Evolutionary conservation across 108 stramenopile species (phyloP).

Genomic region (Cyclotella choctawhatcheeana): DNA sequence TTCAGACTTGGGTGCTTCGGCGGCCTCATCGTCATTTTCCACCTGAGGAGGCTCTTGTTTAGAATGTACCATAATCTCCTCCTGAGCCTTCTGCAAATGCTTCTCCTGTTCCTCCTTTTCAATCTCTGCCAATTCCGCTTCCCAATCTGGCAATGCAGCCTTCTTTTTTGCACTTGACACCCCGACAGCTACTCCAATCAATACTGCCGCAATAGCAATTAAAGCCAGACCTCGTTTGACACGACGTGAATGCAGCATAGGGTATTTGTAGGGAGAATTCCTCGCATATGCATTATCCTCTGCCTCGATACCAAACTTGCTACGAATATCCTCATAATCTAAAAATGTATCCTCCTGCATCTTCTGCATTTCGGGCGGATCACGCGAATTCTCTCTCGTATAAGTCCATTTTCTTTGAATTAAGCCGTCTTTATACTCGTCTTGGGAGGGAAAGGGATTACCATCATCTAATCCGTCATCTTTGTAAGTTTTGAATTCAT

Average conservation of each 20-base stretch:
- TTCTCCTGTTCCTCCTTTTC: constrained; percentile 11
- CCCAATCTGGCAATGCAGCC: constrained; percentile 16
- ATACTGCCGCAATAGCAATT: background rate
- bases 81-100: background rate
- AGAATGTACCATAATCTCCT: background rate
- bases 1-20: background rate
- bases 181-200: background rate
- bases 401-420: constrained; percentile 10
- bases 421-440: constrained; percentile 1
- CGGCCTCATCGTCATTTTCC: background rate
- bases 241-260: constrained; percentile 3
- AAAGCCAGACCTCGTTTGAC: constrained; percentile 6
- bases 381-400: background rate
- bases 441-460: background rate
- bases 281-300: background rate
- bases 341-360: constrained; percentile 2
- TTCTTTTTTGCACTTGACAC: constrained; percentile 13
- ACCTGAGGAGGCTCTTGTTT: background rate
- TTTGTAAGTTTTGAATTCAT: background rate
- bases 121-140: constrained; percentile 15
- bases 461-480: background rate
- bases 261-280: constrained; percentile 15
- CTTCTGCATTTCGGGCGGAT: background rate
- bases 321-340: constrained; percentile 7
- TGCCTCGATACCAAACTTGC: constrained; percentile 1